Base-by-base conservation (phyloP, 225 moss, liverwort and hornwort genomes). In the Marchantia polymorpha region DNA sequence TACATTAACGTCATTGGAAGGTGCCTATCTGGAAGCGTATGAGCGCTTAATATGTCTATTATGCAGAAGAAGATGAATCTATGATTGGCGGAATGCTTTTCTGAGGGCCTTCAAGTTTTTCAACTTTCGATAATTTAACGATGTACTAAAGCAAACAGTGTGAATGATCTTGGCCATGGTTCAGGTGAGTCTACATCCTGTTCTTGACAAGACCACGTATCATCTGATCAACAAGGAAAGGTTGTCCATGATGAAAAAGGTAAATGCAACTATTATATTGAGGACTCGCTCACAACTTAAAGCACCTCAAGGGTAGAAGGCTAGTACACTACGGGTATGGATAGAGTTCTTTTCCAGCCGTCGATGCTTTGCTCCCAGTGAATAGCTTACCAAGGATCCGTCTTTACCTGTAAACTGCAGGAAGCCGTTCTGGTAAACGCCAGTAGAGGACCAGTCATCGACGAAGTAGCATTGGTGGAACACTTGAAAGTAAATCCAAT, bases 401-500 rank as follows among this genome's bases (percentile, higher is more conserved):
- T 12, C 16, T 53, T 22, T 4, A 7, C 27, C 14, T 22, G 39
- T 60, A 10, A 31, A 46, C 39, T 51, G 14, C 88, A 95, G 96
- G 96, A 94, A 49, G 96, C 96, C 69, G 70, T 96, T 69, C 82
- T 96, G 82, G 90, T 96, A 71, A 96, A 96, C 81, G 94, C 96
- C 69, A 96, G 96, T 82, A 92, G 99, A 84, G 99, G 99, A 63
- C 99, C 99, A 76, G 92, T 99, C 49, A 75, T 99, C 73, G 95
- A 99, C 69, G 99, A 99, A 87, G 90, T 72, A 61, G 99, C 92
- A 3, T 81, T 99, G 81, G 99, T 99, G 84, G 93, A 93, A 74
- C 99, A 99, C 86, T 91, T 99, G 50, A 93, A 93, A 89, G 94
- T 85, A 19, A 95, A 99, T 80, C 99, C 99, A 78, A 85, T 93